Evolutionary conservation across 805 yeast species (phyloP).

Genomic region (Candida sonorensis): DNA sequence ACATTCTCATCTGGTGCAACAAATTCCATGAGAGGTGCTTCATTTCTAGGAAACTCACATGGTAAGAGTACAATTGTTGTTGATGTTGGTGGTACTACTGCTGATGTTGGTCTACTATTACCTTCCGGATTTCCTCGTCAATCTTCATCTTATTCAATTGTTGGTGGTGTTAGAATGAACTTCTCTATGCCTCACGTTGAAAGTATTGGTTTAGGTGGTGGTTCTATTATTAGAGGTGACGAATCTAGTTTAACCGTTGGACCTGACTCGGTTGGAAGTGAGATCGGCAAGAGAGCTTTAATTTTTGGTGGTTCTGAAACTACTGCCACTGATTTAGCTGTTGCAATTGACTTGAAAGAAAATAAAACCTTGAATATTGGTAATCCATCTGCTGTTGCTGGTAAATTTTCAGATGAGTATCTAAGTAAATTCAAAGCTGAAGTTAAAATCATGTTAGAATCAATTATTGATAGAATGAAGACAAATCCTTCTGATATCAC

Average conservation of each 20-base stretch:
- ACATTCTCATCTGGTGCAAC: constrained; percentile 46
- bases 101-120: constrained; percentile 41
- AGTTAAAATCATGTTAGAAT: constrained; percentile 28
- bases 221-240: constrained; percentile 33
- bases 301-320: constrained; percentile 36
- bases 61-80: constrained; percentile 34
- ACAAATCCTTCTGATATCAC: constrained; percentile 35
- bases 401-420: constrained; percentile 5
- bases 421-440: constrained; percentile 3
- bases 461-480: constrained; percentile 37
- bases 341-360: constrained; percentile 25
- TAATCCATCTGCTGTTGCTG: constrained; percentile 10
- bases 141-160: constrained; percentile 33
- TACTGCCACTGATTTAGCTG: constrained; percentile 39
- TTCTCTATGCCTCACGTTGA: constrained; percentile 46
- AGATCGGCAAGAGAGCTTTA: constrained; percentile 28
- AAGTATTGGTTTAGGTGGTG: constrained; percentile 45
- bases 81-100: constrained; percentile 46
- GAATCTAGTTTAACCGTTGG: constrained; percentile 28
- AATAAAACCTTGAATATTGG: constrained; percentile 24
- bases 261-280: constrained; percentile 43
- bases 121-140: constrained; percentile 43
- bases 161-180: constrained; percentile 44
- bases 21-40: constrained; percentile 41
- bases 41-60: constrained; percentile 30